These are phyloP conservation scores for Suillus americanus DNA, from an alignment of 768 basidiomycete genomes.

Conservation along the genomic window DNA sequence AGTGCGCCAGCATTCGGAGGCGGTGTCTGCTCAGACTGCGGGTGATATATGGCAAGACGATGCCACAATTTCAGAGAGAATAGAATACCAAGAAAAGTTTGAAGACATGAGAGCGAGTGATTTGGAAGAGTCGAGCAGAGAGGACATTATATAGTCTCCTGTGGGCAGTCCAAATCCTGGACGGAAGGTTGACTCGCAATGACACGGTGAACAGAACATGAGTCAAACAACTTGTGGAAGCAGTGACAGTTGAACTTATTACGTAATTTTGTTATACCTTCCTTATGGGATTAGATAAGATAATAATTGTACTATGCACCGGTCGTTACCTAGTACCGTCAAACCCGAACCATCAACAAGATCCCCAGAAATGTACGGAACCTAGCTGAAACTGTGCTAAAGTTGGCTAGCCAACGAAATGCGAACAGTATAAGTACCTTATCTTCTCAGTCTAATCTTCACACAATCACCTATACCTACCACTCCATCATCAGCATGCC, in stretches of 20 bases:
- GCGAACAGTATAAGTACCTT: conserved; percentile 4
- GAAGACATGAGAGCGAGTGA: background rate
- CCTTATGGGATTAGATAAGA: background rate
- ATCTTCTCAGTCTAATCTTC: background rate
- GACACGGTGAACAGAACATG: background rate
- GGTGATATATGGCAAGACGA: background rate
- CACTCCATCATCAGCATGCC: conserved; percentile 13
- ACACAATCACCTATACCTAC: background rate
- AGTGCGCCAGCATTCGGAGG: background rate
- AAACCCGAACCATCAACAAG: background rate
- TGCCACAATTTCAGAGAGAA: background rate
- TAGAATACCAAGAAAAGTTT: background rate
- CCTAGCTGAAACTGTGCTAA: background rate
- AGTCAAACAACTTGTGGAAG: background rate
- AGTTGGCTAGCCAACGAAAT: background rate
- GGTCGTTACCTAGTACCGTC: background rate
- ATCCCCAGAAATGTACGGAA: conserved; percentile 11
- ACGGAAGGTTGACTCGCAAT: background rate
- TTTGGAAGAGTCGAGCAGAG: background rate
- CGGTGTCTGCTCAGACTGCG: background rate
- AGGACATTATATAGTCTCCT: background rate
- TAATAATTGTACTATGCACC: background rate
- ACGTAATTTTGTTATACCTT: background rate
- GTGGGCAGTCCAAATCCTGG: background rate
- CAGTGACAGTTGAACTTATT: background rate